Evolutionary conservation across 805 yeast species (phyloP).

Genomic region (Metschnikowia koreensis): DNA sequence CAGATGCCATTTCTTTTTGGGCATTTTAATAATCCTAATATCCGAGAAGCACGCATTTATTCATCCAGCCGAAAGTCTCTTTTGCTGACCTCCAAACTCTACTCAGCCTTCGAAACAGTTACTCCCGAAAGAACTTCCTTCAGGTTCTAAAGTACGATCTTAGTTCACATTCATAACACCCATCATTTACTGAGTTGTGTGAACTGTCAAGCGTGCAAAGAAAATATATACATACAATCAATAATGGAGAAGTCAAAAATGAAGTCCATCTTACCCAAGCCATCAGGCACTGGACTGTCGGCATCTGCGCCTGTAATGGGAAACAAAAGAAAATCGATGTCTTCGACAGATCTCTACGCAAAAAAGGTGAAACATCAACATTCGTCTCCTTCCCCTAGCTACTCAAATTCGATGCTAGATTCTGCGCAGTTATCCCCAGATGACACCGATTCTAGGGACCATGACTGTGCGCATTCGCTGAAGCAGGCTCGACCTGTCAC

Average conservation of each 20-base stretch:
- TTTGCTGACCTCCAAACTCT: not conserved
- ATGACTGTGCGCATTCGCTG: slow-evolving; percentile 9
- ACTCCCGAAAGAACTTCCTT: not conserved
- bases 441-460: not conserved
- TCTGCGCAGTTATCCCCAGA: slow-evolving; percentile 6
- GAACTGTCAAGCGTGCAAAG: no score
- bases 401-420: slow-evolving; percentile 6
- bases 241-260: slow-evolving; percentile 39
- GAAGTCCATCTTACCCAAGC: slow-evolving; percentile 44
- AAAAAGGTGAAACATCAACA: slow-evolving; percentile 13
- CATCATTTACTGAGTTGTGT: not conserved
- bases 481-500: slow-evolving; percentile 71
- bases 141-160: not conserved
- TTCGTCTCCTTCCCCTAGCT: slow-evolving; percentile 7
- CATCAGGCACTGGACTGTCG: slow-evolving; percentile 23
- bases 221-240: no score
- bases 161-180: not conserved
- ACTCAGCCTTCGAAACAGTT: not conserved
- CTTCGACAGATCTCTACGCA: slow-evolving; percentile 10
- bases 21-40: not conserved
- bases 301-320: slow-evolving; percentile 7
- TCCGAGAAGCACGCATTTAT: not conserved
- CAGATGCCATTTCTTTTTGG: not conserved
- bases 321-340: slow-evolving; percentile 19
- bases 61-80: not conserved